Base-by-base conservation (phyloP, 179 eudicot genomes). In the Gypsophila paniculata region DNA sequence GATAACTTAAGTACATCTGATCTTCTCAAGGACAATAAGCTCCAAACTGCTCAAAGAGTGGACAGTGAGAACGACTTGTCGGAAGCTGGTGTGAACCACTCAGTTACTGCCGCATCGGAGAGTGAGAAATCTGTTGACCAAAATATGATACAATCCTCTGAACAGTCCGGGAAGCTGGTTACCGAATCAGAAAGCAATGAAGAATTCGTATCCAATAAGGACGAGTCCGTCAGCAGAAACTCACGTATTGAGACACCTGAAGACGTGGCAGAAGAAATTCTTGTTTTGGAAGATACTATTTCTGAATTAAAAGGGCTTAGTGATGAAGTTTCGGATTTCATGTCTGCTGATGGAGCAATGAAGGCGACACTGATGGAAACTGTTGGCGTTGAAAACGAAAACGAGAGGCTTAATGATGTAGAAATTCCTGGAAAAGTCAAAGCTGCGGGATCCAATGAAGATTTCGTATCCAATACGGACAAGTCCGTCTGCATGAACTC, bases 221-320 rank as follows among this genome's bases (percentile, higher is more conserved):
- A 42, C 17, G 22, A 32, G 49, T 48, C 34, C n/a, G 79, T 61
- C 46, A 51, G 38, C 21, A 70, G 32, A 26, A 54, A 26, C 61
- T 10, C 48, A 18, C 38, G 34, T 26, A 62, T 42, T 63, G 46
- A 42, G 6, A 61, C 70, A 78, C 64, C 72, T 61, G 69, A 58
- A 53, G 71, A 80, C 32, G 70, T 66, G 65, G 69, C 72, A 51
- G 82, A 79, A 48, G 69, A 79, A 48, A 65, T 70, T 71, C 60
- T 72, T 52, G 54, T 17, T 26, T 19, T n/a, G 38, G 58, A n/a
- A 61, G 65, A 38, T 53, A 69, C 8, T n/a, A 58, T 61, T 68
- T 29, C 4, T 52, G 60, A 49, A 68, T 39, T 49, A 42, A 68
- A 49, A 25, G 59, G 38, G 42, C 39, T 29, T 6, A 32, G 46